Conservation (phyloP, 208 protist genomes). For the Trypanosoma platydactyli region DNA sequence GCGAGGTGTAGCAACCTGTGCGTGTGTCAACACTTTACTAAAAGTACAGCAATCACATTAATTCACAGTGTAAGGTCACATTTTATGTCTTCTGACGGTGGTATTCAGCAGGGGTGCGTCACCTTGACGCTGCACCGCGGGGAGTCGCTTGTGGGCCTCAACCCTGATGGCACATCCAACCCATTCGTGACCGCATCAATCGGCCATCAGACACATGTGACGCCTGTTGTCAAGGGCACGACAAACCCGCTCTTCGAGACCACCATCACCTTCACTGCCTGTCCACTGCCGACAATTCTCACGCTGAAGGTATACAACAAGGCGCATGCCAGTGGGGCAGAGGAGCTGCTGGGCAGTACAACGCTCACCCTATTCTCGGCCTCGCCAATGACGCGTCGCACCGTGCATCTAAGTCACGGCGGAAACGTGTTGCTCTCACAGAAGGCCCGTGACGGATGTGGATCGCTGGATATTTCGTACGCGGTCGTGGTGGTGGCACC, state of each 20-base stretch:
- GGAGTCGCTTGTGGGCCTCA: slow-evolving; percentile 62
- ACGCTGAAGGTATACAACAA: slow-evolving; percentile 68
- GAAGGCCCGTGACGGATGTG: slow-evolving; percentile 50
- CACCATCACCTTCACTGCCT: slow-evolving; percentile 58
- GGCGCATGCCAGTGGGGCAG: slow-evolving; percentile 45
- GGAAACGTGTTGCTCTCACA: slow-evolving; percentile 56
- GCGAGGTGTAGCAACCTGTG: too few relatives aligned
- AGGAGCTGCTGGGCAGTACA: slow-evolving; percentile 69
- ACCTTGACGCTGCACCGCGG: slow-evolving; percentile 56
- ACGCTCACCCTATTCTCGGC: slow-evolving; percentile 68
- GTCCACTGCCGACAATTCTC: slow-evolving; percentile 63
- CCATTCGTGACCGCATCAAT: slow-evolving; percentile 65
- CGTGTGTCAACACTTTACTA: too few relatives aligned
- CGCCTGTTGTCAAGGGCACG: slow-evolving; percentile 43
- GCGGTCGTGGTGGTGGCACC: slow-evolving; percentile 33
- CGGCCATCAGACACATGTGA: slow-evolving; percentile 41
- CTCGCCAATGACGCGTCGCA: slow-evolving; percentile 33
- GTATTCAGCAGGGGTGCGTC: slow-evolving; percentile 31
- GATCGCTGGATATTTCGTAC: slow-evolving; percentile 57
- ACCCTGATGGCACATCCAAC: slow-evolving; percentile 73
- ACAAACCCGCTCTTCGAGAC: slow-evolving; percentile 55
- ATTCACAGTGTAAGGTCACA: neutral
- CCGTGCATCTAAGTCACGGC: slow-evolving; percentile 66
- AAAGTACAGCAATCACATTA: neutral
- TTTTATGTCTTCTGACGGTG: slow-evolving; percentile 16